phyloP scores from a whole-genome alignment of 192 early-diverging fungal genomes.

The Geranomyces variabilis region DNA sequence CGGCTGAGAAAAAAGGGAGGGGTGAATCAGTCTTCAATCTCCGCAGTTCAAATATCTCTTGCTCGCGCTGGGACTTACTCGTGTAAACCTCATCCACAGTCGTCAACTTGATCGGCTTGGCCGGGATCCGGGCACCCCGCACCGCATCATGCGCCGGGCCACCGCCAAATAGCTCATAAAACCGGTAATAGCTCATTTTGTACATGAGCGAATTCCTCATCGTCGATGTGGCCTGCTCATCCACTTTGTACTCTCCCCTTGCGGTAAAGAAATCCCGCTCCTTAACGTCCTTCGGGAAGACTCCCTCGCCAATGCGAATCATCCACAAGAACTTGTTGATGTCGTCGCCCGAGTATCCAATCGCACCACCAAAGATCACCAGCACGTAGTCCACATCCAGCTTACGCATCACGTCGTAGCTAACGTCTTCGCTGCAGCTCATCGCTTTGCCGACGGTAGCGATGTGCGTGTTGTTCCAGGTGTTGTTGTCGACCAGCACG shows the following conservation, averaged over 20 bases:
- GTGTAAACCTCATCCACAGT: slow-evolving; percentile 78
- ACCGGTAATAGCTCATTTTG: slow-evolving; percentile 97
- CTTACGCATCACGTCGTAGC: slow-evolving; percentile 86
- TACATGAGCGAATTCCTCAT: slow-evolving; percentile 96
- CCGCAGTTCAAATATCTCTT: too few relatives aligned
- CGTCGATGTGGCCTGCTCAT: slow-evolving; percentile 81
- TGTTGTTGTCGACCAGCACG: slow-evolving; percentile 99
- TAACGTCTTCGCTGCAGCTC: slow-evolving; percentile 85
- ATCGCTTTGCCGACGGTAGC: slow-evolving; percentile 96
- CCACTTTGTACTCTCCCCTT: slow-evolving; percentile 90
- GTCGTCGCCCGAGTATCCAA: slow-evolving; percentile 99
- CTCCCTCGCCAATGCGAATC: slow-evolving; percentile 97
- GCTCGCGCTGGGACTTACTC: not conserved
- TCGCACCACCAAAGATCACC: slow-evolving; percentile 93
- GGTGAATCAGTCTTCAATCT: not conserved
- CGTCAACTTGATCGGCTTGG: slow-evolving; percentile 75
- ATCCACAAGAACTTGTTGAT: slow-evolving; percentile 99
- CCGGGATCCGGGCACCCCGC: slow-evolving; percentile 73
- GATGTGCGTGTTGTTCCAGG: slow-evolving; percentile 99
- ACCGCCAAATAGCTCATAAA: slow-evolving; percentile 83
- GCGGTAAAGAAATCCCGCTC: slow-evolving; percentile 88
- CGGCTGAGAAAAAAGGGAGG: slow-evolving; percentile 50
- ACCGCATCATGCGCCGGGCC: slow-evolving; percentile 80
- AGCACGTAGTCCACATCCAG: slow-evolving; percentile 98
- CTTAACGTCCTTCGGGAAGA: slow-evolving; percentile 92